Conservation (phyloP, 768 basidiomycete genomes). For the Lactarius sanguifluus region DNA sequence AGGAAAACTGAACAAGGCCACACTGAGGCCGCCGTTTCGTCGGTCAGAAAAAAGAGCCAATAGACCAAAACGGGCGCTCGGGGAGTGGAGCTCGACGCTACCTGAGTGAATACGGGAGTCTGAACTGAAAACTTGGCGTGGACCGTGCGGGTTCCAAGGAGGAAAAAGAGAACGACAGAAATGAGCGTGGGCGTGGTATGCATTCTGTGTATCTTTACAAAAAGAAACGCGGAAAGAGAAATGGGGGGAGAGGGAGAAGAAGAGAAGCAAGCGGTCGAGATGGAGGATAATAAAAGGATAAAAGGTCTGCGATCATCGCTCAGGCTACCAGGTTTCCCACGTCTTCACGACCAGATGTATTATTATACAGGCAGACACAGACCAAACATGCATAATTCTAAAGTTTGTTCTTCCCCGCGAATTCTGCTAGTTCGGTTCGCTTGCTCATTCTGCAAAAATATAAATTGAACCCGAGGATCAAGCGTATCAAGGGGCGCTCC, state of each 20-base stretch:
- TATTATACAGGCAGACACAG: not conserved
- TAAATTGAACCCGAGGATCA: conserved; percentile 12
- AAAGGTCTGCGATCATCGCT: not conserved
- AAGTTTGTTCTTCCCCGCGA: conserved; percentile 57
- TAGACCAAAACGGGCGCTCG: not conserved
- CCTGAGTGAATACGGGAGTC: conserved; percentile 56
- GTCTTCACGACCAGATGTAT: not conserved
- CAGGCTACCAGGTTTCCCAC: not conserved
- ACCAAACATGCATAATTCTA: conserved; percentile 20
- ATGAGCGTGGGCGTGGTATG: conserved; percentile 78
- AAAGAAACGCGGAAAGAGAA: not conserved
- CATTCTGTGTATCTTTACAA: conserved; percentile 47
- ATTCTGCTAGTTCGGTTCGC: conserved; percentile 62
- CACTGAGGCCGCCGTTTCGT: conserved; percentile 45
- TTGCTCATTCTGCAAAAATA: conserved; percentile 54
- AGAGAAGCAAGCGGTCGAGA: conserved; percentile 33
- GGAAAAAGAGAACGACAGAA: conserved; percentile 66
- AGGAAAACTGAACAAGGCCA: conserved; percentile 47
- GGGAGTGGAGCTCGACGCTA: conserved; percentile 31
- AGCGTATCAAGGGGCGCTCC: conserved; percentile 34
- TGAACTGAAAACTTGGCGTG: conserved; percentile 54
- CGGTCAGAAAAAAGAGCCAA: conserved; percentile 11
- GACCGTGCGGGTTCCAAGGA: conserved; percentile 51
- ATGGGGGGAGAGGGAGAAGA: conserved; percentile 27
- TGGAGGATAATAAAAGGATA: not conserved